Evolutionary conservation across 805 yeast species (phyloP).

Genomic region (Kodamaea kaohsiungensis): DNA sequence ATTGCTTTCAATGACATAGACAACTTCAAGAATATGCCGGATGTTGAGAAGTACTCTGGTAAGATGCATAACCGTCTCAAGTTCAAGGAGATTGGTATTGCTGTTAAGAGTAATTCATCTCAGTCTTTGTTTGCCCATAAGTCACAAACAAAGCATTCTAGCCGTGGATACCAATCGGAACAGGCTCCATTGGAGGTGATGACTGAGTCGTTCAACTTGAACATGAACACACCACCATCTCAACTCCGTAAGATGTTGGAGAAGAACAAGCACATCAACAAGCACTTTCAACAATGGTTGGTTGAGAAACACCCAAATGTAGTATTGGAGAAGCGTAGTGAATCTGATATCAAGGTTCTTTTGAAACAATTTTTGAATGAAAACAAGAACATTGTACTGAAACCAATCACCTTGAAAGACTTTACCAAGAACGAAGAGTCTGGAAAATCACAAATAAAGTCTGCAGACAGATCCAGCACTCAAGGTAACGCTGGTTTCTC

Average conservation of each 20-base stretch:
- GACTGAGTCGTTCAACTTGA: conserved; percentile 33
- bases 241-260: conserved; percentile 37
- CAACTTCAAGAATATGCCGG: conserved; percentile 65
- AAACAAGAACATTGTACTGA: conserved; percentile 22
- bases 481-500: conserved; percentile 80
- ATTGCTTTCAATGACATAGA: conserved; percentile 68
- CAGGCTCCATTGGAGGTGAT: conserved; percentile 22
- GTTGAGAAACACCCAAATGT: conserved; percentile 47
- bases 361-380: conserved; percentile 35
- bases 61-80: conserved; percentile 59
- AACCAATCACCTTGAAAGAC: conserved; percentile 23
- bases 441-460: conserved; percentile 10
- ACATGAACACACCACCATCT: conserved; percentile 23
- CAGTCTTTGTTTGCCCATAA: conserved; percentile 36
- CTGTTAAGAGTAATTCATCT: conserved; percentile 35
- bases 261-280: conserved; percentile 48
- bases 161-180: conserved; percentile 12
- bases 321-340: conserved; percentile 24
- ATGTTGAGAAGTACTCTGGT: conserved; percentile 65
- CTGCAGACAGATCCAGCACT: conserved; percentile 10
- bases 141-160: conserved; percentile 16
- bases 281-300: conserved; percentile 57
- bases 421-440: conserved; percentile 19
- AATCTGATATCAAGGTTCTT: conserved; percentile 25
- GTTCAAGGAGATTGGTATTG: conserved; percentile 68